A percentile compares a stretch with the other conserved stretches of the same genome.
phyloP scores from a whole-genome alignment of 139 green algal species.

The Chlamydomonas incerta region DNA sequence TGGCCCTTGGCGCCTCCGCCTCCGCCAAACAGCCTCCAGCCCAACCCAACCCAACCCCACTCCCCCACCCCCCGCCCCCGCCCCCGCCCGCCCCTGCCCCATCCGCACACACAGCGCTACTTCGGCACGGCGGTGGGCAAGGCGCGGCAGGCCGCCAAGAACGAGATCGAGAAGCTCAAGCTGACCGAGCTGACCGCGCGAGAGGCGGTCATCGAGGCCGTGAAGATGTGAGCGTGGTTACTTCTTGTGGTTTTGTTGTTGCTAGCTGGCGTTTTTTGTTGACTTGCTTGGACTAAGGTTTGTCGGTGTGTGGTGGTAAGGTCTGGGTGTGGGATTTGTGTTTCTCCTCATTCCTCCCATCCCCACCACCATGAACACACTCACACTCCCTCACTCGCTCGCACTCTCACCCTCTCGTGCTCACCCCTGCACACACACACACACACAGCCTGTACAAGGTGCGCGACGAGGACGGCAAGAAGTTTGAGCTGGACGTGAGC shows the following conservation, averaged over 20 bases:
- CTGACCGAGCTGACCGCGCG: conserved; percentile 85
- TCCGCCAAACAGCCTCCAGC: no score
- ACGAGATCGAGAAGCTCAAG: conserved; percentile 98
- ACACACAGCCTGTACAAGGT: conserved; percentile 84
- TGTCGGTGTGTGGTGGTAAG: no score
- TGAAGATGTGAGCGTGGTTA: conserved; percentile 91
- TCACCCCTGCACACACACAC: background rate
- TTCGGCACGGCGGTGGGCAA: conserved; percentile 97
- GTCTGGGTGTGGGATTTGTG: no score
- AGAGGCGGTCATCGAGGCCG: conserved; percentile 91
- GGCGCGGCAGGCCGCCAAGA: conserved; percentile 92
- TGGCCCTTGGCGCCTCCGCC: no score
- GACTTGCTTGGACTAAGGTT: no score
- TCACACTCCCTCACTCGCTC: no score
- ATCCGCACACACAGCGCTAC: conserved; percentile 77
- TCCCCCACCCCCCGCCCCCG: background rate
- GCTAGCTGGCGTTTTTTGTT: no score
- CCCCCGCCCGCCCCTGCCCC: background rate
- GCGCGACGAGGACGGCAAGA: conserved; percentile 97
- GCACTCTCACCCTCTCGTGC: background rate
- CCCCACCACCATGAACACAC: no score
- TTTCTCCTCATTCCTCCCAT: no score
- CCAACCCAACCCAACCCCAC: background rate
- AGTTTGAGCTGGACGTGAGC: conserved; percentile 97
- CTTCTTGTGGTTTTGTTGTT: no score